Conservation (phyloP, 2,329 filamentous ascomycete species). For the Spiromastix sp. region DNA sequence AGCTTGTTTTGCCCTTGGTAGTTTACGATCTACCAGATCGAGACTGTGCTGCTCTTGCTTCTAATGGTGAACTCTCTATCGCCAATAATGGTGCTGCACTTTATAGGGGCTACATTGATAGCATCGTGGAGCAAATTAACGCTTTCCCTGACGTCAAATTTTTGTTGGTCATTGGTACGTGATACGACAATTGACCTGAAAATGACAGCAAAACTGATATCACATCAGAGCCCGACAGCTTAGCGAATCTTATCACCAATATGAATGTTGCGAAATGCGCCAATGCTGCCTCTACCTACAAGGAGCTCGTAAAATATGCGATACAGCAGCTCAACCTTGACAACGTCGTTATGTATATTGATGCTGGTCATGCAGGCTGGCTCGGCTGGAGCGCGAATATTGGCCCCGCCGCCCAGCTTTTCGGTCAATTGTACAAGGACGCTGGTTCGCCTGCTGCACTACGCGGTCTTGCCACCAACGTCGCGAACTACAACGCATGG, state of each 20-base stretch:
- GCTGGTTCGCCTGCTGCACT: conserved; percentile 38
- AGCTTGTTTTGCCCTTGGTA: conserved; percentile 42
- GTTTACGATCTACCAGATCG: conserved; percentile 55
- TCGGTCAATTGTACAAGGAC: conserved; percentile 36
- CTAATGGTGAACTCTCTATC: conserved; percentile 51
- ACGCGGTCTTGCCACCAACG: conserved; percentile 47
- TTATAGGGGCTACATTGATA: conserved; percentile 45
- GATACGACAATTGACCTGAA: no score
- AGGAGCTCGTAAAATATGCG: conserved; percentile 32
- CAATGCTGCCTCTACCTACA: conserved; percentile 44
- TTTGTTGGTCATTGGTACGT: conserved; percentile 41
- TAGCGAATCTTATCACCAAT: conserved; percentile 56
- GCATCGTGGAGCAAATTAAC: conserved; percentile 43
- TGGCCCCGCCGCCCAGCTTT: conserved; percentile 39
- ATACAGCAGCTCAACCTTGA: conserved; percentile 36
- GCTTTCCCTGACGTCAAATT: conserved; percentile 43
- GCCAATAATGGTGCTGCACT: conserved; percentile 41
- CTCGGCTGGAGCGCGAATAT: conserved; percentile 54
- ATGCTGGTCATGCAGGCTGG: conserved; percentile 56
- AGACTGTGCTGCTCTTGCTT: conserved; percentile 53
- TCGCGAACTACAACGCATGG: conserved; percentile 50
- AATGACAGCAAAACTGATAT: no score
- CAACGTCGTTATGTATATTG: conserved; percentile 55
- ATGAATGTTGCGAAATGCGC: conserved; percentile 45
- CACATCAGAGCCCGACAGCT: conserved; percentile 50